Evolutionary conservation across 2,329 filamentous ascomycete species (phyloP).

Genomic region (Epichloe aotearoae): DNA sequence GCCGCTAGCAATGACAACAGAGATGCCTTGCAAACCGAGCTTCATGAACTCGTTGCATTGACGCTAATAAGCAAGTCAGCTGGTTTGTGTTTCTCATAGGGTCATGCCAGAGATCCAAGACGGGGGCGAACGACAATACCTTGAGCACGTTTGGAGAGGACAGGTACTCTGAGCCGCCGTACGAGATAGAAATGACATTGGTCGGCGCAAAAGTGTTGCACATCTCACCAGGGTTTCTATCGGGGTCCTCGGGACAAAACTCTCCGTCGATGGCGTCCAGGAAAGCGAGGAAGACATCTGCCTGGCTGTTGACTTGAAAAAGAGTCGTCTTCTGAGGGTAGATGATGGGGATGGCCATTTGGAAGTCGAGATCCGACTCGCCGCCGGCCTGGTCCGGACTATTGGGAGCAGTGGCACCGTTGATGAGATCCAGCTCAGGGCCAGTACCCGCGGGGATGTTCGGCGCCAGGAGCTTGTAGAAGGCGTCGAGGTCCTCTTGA

Average conservation of each 20-base stretch:
- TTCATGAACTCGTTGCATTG: constrained; percentile 32
- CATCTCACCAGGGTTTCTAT: constrained; percentile 24
- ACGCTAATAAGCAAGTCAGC: constrained; percentile 12
- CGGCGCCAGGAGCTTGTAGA: constrained; percentile 30
- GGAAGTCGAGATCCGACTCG: constrained; percentile 41
- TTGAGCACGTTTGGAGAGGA: constrained; percentile 31
- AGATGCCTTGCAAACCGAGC: constrained; percentile 28
- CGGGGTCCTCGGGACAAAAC: constrained; percentile 37
- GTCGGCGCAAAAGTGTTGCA: constrained; percentile 17
- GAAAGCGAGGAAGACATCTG: constrained; percentile 29
- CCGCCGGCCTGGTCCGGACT: constrained; percentile 17
- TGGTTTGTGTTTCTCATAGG: no score
- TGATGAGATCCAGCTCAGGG: constrained; percentile 32
- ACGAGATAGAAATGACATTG: constrained; percentile 28
- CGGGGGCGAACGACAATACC: neutral
- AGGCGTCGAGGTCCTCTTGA: constrained; percentile 33
- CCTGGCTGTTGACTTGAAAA: constrained; percentile 27
- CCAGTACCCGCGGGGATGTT: constrained; percentile 26
- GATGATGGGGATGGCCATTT: constrained; percentile 38
- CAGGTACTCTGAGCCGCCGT: constrained; percentile 16
- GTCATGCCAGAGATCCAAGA: neutral
- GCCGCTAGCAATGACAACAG: constrained; percentile 26
- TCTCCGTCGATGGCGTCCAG: constrained; percentile 36
- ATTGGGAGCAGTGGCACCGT: constrained; percentile 31
- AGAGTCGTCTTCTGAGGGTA: constrained; percentile 37